Base-by-base conservation (phyloP, 495 filamentous ascomycete genomes). In the Neurospora africana region DNA sequence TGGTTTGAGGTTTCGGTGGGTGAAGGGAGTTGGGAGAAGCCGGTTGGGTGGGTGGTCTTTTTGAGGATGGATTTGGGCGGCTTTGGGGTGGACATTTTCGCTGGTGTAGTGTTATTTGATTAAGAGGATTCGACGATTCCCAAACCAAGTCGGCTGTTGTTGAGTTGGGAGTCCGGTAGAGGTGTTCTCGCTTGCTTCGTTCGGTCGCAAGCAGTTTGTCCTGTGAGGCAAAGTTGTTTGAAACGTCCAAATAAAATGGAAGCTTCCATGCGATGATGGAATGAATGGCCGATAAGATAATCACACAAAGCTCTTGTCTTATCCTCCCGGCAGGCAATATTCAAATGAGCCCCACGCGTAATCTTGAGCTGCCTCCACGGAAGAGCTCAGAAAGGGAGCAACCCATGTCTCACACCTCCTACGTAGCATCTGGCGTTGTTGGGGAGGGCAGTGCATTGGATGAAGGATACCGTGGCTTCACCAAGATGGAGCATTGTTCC, bases 51-150 rank as follows among this genome's bases (percentile, higher is more conserved):
- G 53, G 81, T 37, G 40, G 76, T 47, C 37, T 86, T 91, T 75
- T 91, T 92, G 6, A 92, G 81, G 41, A 87, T 85, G 38, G 87
- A 80, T 70, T 86, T 87, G 30, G 81, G 85, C 41, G 73, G 40
- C n/a, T 44, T 61, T 61, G 2, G 53, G 53, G 6, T 1, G 53
- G 47, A 30, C 53, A 61, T 61, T 33, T 61, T 33, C 23, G 53
- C 2, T 61, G 13, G 53, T 61, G 6, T 15, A 0, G 23, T 27
- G 11, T 15, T 58, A 6, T n/a, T n/a, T n/a, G n/a, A n/a, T n/a
- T n/a, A n/a, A n/a, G n/a, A n/a, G n/a, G n/a, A n/a, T n/a, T n/a
- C n/a, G n/a, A n/a, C n/a, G n/a, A n/a, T n/a, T n/a, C n/a, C n/a
- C n/a, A n/a, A n/a, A n/a, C n/a, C n/a, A n/a, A n/a, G n/a, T n/a